A percentile compares a stretch with the other conserved stretches of the same genome.
phyloP scores from a whole-genome alignment of 2,329 filamentous ascomycete species.

The Trichoderma afroharzianum region DNA sequence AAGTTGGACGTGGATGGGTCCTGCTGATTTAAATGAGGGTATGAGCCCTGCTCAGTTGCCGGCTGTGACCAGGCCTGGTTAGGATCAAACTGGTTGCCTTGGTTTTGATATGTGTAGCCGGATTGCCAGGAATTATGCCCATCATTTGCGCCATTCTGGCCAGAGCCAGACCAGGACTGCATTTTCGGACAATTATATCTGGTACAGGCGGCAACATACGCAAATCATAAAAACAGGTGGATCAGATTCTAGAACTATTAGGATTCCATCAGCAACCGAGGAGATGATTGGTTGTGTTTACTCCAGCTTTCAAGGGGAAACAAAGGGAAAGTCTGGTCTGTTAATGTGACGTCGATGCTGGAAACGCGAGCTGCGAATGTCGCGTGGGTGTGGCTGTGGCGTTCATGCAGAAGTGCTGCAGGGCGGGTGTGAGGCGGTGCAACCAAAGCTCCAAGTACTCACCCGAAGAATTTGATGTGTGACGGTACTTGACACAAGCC shows the following conservation, averaged over 20 bases:
- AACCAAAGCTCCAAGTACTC: constrained; percentile 24
- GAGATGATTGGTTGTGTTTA: neutral
- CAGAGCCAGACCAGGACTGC: constrained; percentile 39
- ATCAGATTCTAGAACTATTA: constrained; percentile 28
- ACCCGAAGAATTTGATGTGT: constrained; percentile 23
- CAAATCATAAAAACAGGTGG: constrained; percentile 19
- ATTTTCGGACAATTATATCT: constrained; percentile 31
- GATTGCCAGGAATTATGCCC: constrained; percentile 35
- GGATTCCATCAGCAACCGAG: constrained; percentile 30
- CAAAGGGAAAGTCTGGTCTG: neutral
- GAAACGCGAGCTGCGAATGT: constrained; percentile 17
- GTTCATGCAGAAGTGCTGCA: constrained; percentile 22
- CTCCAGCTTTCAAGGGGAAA: neutral
- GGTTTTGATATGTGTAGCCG: constrained; percentile 32
- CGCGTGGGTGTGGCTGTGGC: constrained; percentile 21
- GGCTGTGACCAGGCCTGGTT: constrained; percentile 38
- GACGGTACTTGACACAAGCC: constrained; percentile 22
- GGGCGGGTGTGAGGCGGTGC: constrained; percentile 17
- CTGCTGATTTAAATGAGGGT: constrained; percentile 32
- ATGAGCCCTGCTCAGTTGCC: constrained; percentile 32
- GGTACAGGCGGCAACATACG: constrained; percentile 21
- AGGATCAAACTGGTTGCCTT: constrained; percentile 38
- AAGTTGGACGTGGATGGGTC: constrained; percentile 33
- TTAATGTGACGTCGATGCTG: constrained; percentile 21
- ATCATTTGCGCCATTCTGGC: constrained; percentile 35